phyloP scores from a whole-genome alignment of 1,139 yeast species.

The Blastobotrys malaysiensis region DNA sequence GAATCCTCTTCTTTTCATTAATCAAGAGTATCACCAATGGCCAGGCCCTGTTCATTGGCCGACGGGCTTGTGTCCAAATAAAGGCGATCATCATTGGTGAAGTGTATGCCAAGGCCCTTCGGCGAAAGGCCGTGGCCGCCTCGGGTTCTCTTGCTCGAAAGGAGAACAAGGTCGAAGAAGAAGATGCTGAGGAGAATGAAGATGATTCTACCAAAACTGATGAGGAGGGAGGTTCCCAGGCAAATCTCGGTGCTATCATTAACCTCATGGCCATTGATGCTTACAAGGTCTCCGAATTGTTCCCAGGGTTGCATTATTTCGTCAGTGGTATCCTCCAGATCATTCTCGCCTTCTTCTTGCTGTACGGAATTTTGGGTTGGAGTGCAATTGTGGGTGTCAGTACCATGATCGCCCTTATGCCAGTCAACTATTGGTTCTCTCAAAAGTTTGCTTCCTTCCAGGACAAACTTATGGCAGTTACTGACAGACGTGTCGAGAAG shows the following conservation, averaged over 20 bases:
- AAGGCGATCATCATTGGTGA: conserved; percentile 85
- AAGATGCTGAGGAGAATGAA: conserved; percentile 18
- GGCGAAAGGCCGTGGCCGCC: conserved; percentile 62
- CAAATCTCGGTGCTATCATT: conserved; percentile 86
- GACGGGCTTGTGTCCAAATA: conserved; percentile 88
- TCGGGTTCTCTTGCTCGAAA: conserved; percentile 29
- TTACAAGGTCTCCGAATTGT: conserved; percentile 81
- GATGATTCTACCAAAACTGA: conserved; percentile 22
- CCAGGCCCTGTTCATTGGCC: conserved; percentile 82
- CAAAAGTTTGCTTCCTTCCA: conserved; percentile 59
- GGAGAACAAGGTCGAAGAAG: conserved; percentile 13
- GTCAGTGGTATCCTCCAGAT: conserved; percentile 70
- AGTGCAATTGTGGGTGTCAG: conserved; percentile 79
- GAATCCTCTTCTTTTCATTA: conserved; percentile 63
- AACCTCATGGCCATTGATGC: conserved; percentile 96
- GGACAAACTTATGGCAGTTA: conserved; percentile 63
- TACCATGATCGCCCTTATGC: conserved; percentile 60
- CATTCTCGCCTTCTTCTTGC: conserved; percentile 54
- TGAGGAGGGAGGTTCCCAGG: conserved; percentile 41
- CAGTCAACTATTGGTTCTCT: conserved; percentile 67
- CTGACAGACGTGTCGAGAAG: conserved; percentile 88
- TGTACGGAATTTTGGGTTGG: conserved; percentile 76
- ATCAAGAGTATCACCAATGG: conserved; percentile 64
- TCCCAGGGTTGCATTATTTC: conserved; percentile 81
- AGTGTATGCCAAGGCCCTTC: conserved; percentile 84